Evolutionary conservation across 208 protist species (phyloP), one percentile per base, ranked within the genome.

Genomic region (Acanthamoeba sp.): DNA sequence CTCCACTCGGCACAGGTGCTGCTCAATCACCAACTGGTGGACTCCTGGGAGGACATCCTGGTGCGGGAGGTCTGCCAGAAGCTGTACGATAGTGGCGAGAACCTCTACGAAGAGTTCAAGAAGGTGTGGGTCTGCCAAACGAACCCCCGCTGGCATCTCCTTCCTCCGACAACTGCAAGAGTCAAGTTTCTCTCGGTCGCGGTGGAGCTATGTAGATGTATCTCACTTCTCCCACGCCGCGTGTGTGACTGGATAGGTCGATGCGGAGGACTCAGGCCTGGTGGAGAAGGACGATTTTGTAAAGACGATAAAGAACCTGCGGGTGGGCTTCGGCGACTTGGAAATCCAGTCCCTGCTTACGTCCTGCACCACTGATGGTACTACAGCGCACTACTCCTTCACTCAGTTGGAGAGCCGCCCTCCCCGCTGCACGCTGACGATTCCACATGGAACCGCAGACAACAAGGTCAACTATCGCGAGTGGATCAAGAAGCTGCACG

Each of bases 51-150:
- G 36, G 85, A 91, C 85, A n/a, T 91, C 7, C 50, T 91, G 6
- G 59, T 73, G 36, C 34, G 59, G n/a, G 85, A 91, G 38, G 85
- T 91, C 32, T 91, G 85, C 85, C 85, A 91, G 36, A 91, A 91
- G 42, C 50, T 91, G 7, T 91, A 91, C 85, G 78, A 87, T 32
- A 91, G 85, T 57, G 57, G 50, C 2, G 85, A 91, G 38, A 52
- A 76, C 42, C 85, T 73, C 34, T 55, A 48, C 57, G 59, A 91
- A 12, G 59, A 66, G 36, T 73, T 91, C 36, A 73, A 71, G 57
- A 76, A 73, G 85, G 85, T 91, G 6, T n/a, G n/a, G n/a, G n/a
- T n/a, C n/a, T n/a, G n/a, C n/a, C n/a, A n/a, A n/a, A n/a, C n/a
- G n/a, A n/a, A n/a, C n/a, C n/a, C n/a, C n/a, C 59, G 12, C 22